phyloP scores from a whole-genome alignment of 129 eudicot genomes.

The Saussurea involucrata region DNA sequence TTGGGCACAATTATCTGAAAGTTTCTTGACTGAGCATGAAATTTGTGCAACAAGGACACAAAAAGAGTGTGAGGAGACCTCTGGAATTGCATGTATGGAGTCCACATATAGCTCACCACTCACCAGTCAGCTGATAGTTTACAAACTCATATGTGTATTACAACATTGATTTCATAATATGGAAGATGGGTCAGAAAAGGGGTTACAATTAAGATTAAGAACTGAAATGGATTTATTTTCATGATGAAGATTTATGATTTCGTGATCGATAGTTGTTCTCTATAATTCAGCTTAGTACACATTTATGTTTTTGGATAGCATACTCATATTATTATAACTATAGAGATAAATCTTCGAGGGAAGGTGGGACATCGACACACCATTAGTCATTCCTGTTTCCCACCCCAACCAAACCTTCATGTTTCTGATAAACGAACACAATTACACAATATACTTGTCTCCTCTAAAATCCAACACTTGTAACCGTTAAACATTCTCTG shows the following conservation, averaged over 20 bases:
- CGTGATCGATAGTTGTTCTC: background rate
- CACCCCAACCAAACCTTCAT: background rate
- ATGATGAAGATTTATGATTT: background rate
- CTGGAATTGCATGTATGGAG: background rate
- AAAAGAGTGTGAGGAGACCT: background rate
- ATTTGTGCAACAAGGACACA: background rate
- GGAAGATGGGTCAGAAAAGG: background rate
- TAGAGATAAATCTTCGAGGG: too few relatives aligned
- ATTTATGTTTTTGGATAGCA: background rate
- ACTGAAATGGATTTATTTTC: slow-evolving; percentile 1
- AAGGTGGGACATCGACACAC: background rate
- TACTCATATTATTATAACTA: background rate
- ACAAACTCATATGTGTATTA: slow-evolving; percentile 4
- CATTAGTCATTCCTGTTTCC: background rate
- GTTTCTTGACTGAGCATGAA: background rate
- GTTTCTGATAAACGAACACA: background rate
- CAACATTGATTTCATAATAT: background rate
- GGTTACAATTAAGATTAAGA: background rate
- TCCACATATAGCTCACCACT: background rate
- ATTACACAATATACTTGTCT: background rate
- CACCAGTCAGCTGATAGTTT: background rate
- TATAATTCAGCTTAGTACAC: background rate
- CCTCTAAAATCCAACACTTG: background rate
- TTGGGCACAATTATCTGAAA: background rate
- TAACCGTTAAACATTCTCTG: too few relatives aligned